phyloP scores from a whole-genome alignment of 2,329 filamentous ascomycete genomes.

The Pezicula carpinea region DNA sequence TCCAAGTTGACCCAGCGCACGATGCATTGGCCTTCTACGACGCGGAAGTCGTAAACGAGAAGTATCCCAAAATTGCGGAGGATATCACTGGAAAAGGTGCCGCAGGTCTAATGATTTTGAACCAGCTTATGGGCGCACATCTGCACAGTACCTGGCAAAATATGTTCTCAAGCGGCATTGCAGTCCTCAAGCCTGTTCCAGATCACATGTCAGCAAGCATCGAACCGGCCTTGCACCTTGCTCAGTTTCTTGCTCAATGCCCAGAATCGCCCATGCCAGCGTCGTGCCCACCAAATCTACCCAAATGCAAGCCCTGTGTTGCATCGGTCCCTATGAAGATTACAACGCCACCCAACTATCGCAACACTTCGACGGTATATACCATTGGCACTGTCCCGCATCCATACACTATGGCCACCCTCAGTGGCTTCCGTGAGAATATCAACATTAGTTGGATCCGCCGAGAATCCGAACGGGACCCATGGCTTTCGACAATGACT shows the following conservation, averaged over 20 bases:
- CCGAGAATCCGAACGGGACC: constrained; percentile 65
- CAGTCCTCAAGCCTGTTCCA: constrained; percentile 74
- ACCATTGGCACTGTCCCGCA: constrained; percentile 87
- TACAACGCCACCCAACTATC: constrained; percentile 60
- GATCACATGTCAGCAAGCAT: constrained; percentile 71
- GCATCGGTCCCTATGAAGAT: constrained; percentile 61
- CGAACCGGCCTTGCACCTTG: constrained; percentile 66
- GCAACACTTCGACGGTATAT: constrained; percentile 68
- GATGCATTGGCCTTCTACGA: constrained; percentile 76
- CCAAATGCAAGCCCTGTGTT: constrained; percentile 70
- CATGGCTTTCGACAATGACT: constrained; percentile 72
- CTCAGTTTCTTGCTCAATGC: constrained; percentile 71
- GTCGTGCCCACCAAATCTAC: constrained; percentile 79
- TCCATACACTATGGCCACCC: constrained; percentile 74
- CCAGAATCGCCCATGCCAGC: constrained; percentile 65
- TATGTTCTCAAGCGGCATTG: constrained; percentile 69
- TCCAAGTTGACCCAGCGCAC: constrained; percentile 61
- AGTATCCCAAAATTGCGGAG: constrained; percentile 64
- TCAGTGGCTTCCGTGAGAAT: constrained; percentile 57
- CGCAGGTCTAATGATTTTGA: constrained; percentile 61
- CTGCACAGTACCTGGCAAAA: constrained; percentile 83
- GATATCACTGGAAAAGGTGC: constrained; percentile 52
- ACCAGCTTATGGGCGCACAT: constrained; percentile 76
- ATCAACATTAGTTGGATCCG: constrained; percentile 63
- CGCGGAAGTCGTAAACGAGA: constrained; percentile 51